Base-by-base conservation (phyloP, 2,329 filamentous ascomycete genomes). In the Arachnopeziza araneosa region DNA sequence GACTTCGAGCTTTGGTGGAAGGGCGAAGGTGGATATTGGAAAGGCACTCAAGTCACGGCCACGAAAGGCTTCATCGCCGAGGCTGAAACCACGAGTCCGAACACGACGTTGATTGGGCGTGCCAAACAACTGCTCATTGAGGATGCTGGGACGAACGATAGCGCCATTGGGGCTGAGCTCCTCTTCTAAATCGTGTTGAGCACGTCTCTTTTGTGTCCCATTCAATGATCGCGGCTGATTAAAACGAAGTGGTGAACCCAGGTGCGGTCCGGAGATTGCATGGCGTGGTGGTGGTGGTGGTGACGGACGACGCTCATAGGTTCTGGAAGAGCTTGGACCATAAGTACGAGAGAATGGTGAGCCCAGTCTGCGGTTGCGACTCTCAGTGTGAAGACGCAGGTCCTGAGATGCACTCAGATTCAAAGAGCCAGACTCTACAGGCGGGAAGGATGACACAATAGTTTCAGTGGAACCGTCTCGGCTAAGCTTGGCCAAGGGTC, bases 251-350 rank as follows among this genome's bases (percentile, higher is more conserved):
- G 71, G 70, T 8, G 71, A 73, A 17, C 65, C 60, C 22, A 72
- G 68, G 7, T 57, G 58, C 24, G 64, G 64, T 21, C 57, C 57
- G 22, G 55, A 32, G 10, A 55, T 21, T 54, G 67, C 62, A 9
- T 54, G 55, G 21, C 56, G 60, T 32, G 64, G 56, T 44, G 62
- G 60, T 8, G 63, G 60, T 32, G 64, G 56, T 44, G 62, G 60
- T 8, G 63, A 65, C 26, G 64, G 56, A 10, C 58, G 56, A 26
- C 51, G 30, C 48, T 66, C 59, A 17, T 58, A 61, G 24, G 52
- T 48, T n/a, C 62, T 65, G 2, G 83, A 84, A 14, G 83, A 83
- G 71, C 81, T 86, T 1, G 83, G 84, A 0, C 84, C 84, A 64
- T 87, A 87, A 65, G 83, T 87, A 62, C 77, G 80, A 32, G 82